Percentiles rank a stretch among this genome's conserved stretches.
Conservation (phyloP, 2,329 filamentous ascomycete genomes). For the Paecilomyces sp. region DNA sequence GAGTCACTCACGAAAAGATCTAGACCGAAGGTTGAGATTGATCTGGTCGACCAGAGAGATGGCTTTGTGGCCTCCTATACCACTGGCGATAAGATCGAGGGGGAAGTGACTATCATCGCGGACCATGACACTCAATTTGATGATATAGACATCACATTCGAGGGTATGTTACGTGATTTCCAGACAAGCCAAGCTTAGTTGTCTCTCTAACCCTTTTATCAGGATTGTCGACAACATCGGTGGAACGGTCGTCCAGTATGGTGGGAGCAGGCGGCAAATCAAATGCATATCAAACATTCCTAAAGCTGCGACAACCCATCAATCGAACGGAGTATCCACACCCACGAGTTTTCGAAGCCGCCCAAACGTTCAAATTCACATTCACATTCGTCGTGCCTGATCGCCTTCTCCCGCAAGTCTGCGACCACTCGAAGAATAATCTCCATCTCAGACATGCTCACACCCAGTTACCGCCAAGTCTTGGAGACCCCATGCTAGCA, state of each 20-base stretch:
- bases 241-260: constrained; percentile 46
- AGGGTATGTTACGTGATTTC: constrained; percentile 35
- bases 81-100: constrained; percentile 51
- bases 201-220: constrained; percentile 1
- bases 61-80: constrained; percentile 44
- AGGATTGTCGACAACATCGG: constrained; percentile 46
- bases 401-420: constrained; percentile 53
- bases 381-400: constrained; percentile 59
- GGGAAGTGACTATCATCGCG: constrained; percentile 44
- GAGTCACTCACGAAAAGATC: constrained; percentile 20
- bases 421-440: constrained; percentile 47
- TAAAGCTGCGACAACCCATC: constrained; percentile 56
- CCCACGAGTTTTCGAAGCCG: constrained; percentile 48
- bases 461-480: constrained; percentile 52
- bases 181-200: background rate
- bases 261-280: constrained; percentile 47
- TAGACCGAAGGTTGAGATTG: constrained; percentile 23
- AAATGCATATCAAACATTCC: constrained; percentile 53
- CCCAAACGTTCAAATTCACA: constrained; percentile 50
- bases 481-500: constrained; percentile 52
- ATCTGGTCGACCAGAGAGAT: constrained; percentile 20
- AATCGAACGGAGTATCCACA: constrained; percentile 46
- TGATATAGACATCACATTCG: constrained; percentile 51
- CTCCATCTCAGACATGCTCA: constrained; percentile 49
- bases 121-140: constrained; percentile 51